Evolutionary conservation across 768 basidiomycete genomes (phyloP), one percentile per base, ranked within the genome.

Genomic region (Grammothele lineata): DNA sequence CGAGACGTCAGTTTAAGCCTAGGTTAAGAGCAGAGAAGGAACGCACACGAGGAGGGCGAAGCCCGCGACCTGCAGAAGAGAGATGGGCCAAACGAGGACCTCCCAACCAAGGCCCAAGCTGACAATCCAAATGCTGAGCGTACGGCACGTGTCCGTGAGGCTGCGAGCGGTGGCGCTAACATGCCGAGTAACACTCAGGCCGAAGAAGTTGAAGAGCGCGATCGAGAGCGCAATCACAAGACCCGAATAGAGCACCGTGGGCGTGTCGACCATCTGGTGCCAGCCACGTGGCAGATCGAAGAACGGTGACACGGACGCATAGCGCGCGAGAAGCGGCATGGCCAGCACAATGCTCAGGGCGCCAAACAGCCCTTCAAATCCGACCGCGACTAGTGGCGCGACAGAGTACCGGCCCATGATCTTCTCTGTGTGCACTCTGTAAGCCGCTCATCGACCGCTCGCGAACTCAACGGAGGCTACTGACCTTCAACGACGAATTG

Each of bases 121-220:
- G 58, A 99, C 71, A 54, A 94, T 69, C 96, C 96, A 99, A 62
- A 99, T 98, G n/a, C 80, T 79, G 43, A 98, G 74, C 1, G 96
- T 98, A 57, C 96, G 78, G 70, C 92, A 96, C 5, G 93, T 94
- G 66, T 99, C 96, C 30, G 92, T 89, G 47, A 96, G 74, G 45
- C 85, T 87, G 51, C 95, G 80, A 15, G 91, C 90, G 1, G 93
- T 96, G 26, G 95, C 94, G 63, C 87, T 92, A 48, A 97, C 89
- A 61, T 90, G 84, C 52, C 83, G 77, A n/a, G 93, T 95, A 49
- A 96, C 90, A 62, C 88, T 91, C 41, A 95, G 66, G 10, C 92
- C 92, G 57, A 92, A 95, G 55, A 58, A 66, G 63, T 82, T 83
- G 74, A 80, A 83, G 1, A 74, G 55, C 18, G 74, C 70, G 57